phyloP scores from a whole-genome alignment of 2,329 filamentous ascomycete species.

The Amauroascus verrucosus region DNA sequence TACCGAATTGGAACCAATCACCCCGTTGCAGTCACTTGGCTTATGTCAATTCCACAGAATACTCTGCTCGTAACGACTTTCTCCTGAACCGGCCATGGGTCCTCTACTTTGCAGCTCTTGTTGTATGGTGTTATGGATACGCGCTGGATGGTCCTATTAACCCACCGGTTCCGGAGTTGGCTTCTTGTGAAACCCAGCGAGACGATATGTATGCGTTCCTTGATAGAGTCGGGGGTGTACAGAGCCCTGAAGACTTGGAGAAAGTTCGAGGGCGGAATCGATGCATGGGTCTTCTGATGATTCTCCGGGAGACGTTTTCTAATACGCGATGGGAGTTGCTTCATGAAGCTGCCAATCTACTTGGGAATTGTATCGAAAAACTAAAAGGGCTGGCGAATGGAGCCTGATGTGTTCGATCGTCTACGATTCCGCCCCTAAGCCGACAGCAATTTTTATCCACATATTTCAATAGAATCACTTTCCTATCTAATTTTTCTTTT shows the following conservation, averaged over 20 bases:
- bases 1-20: conserved; percentile 39
- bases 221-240: conserved; percentile 57
- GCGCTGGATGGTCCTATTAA: conserved; percentile 71
- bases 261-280: conserved; percentile 65
- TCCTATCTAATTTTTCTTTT: not conserved
- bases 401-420: not conserved
- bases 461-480: not conserved
- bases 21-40: conserved; percentile 23
- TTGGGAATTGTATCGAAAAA: conserved; percentile 69
- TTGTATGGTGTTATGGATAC: conserved; percentile 92
- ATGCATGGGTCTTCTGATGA: conserved; percentile 69
- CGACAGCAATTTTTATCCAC: not conserved
- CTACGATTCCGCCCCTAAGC: not conserved
- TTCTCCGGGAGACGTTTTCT: conserved; percentile 70
- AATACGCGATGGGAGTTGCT: conserved; percentile 84
- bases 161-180: conserved; percentile 39
- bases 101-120: conserved; percentile 79
- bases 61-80: conserved; percentile 78
- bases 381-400: conserved; percentile 24
- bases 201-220: conserved; percentile 73
- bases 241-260: conserved; percentile 67
- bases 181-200: conserved; percentile 55
- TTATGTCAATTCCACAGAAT: conserved; percentile 40
- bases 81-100: conserved; percentile 91
- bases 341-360: conserved; percentile 69